Conservation (phyloP, 495 filamentous ascomycete species). For the Aspergillus saccharolyticus region DNA sequence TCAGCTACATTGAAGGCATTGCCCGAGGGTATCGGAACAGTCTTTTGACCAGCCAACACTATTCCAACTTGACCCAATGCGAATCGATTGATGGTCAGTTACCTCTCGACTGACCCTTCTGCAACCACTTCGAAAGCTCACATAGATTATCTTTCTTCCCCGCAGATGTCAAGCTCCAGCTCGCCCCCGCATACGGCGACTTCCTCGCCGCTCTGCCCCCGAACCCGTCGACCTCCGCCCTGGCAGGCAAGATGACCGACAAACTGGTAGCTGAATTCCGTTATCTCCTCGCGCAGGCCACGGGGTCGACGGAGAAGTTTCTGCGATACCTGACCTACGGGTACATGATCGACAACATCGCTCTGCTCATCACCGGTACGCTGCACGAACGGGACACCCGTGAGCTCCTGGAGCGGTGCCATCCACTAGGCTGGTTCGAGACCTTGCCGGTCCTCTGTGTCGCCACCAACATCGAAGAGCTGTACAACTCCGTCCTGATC, state of each 20-base stretch:
- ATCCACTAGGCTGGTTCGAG: constrained; percentile 98
- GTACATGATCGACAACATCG: constrained; percentile 99
- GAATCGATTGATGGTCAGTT: constrained; percentile 89
- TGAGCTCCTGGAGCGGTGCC: constrained; percentile 91
- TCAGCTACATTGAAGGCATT: constrained; percentile 91
- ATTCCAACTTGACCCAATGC: constrained; percentile 95
- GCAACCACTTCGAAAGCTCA: neutral
- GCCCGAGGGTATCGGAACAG: constrained; percentile 94
- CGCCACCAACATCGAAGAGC: constrained; percentile 94
- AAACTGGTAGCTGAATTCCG: constrained; percentile 97
- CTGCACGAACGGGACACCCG: constrained; percentile 96
- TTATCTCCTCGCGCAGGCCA: constrained; percentile 88
- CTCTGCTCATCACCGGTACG: constrained; percentile 95
- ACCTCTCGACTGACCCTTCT: neutral
- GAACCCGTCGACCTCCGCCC: constrained; percentile 91
- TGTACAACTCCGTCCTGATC: constrained; percentile 96
- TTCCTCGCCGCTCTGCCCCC: constrained; percentile 92
- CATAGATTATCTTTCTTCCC: constrained; percentile 1
- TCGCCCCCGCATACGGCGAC: constrained; percentile 94
- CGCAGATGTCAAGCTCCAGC: constrained; percentile 93
- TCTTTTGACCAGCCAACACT: constrained; percentile 85
- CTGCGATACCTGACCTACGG: constrained; percentile 97
- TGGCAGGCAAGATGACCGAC: constrained; percentile 92
- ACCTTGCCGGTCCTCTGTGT: constrained; percentile 97
- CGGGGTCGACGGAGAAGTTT: constrained; percentile 85